These are phyloP conservation scores for Talaromyces islandicus DNA, from an alignment of 2,329 filamentous ascomycete genomes.

Conservation along the genomic window DNA sequence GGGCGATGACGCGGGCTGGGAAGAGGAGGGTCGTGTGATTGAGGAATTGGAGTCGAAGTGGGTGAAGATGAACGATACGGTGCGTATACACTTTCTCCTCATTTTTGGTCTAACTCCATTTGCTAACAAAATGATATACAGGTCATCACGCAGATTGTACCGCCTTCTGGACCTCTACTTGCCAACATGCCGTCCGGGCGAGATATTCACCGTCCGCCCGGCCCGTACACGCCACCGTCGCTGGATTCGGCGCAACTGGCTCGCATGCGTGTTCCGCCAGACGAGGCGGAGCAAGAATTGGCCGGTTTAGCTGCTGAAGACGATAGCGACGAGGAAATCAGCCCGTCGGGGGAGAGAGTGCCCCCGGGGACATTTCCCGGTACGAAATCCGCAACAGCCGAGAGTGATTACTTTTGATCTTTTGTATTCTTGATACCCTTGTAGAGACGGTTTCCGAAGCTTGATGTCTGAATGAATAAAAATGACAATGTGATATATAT, in stretches of 20 bases:
- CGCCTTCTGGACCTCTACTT: conserved; percentile 64
- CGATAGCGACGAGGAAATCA: conserved; percentile 34
- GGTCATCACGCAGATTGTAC: conserved; percentile 75
- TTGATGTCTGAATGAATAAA: background rate
- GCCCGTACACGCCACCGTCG: conserved; percentile 59
- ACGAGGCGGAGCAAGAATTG: conserved; percentile 39
- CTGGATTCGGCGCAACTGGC: conserved; percentile 60
- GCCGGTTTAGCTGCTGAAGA: conserved; percentile 1
- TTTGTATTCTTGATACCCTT: background rate
- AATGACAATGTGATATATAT: conserved; percentile 10
- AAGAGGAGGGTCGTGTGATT: conserved; percentile 79
- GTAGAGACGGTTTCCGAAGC: background rate
- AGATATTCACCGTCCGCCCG: conserved; percentile 67
- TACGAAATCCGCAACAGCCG: conserved; percentile 12
- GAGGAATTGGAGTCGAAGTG: conserved; percentile 85
- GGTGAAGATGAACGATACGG: conserved; percentile 88
- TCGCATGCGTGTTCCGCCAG: conserved; percentile 52
- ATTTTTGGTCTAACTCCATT: background rate
- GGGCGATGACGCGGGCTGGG: conserved; percentile 72
- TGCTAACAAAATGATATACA: conserved; percentile 29
- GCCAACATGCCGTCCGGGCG: conserved; percentile 80
- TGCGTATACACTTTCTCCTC: conserved; percentile 38
- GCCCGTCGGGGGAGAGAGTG: conserved; percentile 9
- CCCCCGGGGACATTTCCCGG: conserved; percentile 30
- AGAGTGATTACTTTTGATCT: conserved; percentile 31